These are phyloP conservation scores for Colletotrichum navitas DNA, from an alignment of 2,329 filamentous ascomycete species.

Conservation along the genomic window DNA sequence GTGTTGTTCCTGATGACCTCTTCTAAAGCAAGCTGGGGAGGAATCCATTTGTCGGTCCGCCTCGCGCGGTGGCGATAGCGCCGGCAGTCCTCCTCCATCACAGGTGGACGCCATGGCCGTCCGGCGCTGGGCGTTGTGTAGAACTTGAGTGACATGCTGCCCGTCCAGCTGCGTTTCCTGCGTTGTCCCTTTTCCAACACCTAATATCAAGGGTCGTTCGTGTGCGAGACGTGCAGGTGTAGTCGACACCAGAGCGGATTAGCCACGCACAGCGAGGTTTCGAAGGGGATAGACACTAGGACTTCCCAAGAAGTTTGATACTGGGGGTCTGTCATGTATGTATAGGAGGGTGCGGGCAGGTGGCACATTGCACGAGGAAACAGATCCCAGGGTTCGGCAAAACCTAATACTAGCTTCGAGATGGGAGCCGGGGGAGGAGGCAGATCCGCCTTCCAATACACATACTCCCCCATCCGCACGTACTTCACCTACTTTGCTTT, in stretches of 20 bases:
- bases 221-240: not conserved
- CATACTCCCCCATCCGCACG: conserved; percentile 18
- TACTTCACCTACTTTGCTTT: not conserved
- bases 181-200: not conserved
- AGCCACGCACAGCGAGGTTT: not conserved
- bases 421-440: conserved; percentile 13
- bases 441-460: conserved; percentile 1
- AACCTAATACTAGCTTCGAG: conserved; percentile 36
- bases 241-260: not conserved
- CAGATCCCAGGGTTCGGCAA: conserved; percentile 25
- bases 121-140: conserved; percentile 41
- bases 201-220: not conserved
- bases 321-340: not conserved
- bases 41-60: conserved; percentile 44
- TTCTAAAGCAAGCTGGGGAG: conserved; percentile 46
- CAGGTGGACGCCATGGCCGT: conserved; percentile 37
- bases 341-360: conserved; percentile 3
- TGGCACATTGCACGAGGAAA: conserved; percentile 25
- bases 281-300: conserved; percentile 5
- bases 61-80: conserved; percentile 43
- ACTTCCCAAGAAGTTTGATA: conserved; percentile 1
- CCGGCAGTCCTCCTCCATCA: conserved; percentile 41
- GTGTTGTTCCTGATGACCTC: conserved; percentile 50
- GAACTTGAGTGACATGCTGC: conserved; percentile 41
- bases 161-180: conserved; percentile 1